Conservation (phyloP, 1,284 basidiomycete genomes). For the Austroboletus olivaceoglutinosus region DNA sequence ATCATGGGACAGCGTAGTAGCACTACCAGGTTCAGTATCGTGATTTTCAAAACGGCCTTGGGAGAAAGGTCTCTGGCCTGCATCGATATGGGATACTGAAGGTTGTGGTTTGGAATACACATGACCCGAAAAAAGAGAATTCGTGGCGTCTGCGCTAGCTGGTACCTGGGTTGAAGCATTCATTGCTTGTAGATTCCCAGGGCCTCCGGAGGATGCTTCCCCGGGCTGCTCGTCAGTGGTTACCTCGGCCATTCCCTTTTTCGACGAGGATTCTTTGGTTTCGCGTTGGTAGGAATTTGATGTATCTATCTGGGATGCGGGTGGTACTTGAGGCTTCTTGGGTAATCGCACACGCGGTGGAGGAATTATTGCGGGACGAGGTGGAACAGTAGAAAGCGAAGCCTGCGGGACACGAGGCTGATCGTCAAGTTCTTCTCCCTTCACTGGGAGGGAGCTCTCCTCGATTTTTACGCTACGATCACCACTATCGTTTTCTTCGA, state of each 20-base stretch:
- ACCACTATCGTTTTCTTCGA: slow-evolving; percentile 27
- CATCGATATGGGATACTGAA: background rate
- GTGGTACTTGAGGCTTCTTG: slow-evolving; percentile 10
- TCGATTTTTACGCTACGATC: slow-evolving; percentile 30
- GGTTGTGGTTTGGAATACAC: slow-evolving; percentile 10
- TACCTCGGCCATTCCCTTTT: background rate
- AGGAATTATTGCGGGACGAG: slow-evolving; percentile 20
- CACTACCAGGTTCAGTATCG: slow-evolving; percentile 9
- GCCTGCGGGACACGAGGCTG: background rate
- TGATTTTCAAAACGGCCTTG: slow-evolving; percentile 1
- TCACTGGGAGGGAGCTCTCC: slow-evolving; percentile 6
- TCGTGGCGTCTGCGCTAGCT: slow-evolving; percentile 1
- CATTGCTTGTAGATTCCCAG: slow-evolving; percentile 9
- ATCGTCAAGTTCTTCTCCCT: slow-evolving; percentile 18
- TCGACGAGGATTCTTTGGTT: background rate
- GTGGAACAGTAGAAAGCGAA: background rate
- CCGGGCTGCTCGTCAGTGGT: background rate
- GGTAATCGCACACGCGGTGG: slow-evolving; percentile 25
- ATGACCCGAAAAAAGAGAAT: slow-evolving; percentile 12
- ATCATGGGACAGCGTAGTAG: slow-evolving; percentile 3
- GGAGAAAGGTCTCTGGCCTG: background rate
- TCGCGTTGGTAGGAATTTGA: slow-evolving; percentile 6
- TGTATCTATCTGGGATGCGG: background rate
- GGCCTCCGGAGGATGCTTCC: background rate
- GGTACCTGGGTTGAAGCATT: slow-evolving; percentile 4